Evolutionary conservation across 2,329 filamentous ascomycete genomes (phyloP).

Genomic region (Ophiostoma perfectum): DNA sequence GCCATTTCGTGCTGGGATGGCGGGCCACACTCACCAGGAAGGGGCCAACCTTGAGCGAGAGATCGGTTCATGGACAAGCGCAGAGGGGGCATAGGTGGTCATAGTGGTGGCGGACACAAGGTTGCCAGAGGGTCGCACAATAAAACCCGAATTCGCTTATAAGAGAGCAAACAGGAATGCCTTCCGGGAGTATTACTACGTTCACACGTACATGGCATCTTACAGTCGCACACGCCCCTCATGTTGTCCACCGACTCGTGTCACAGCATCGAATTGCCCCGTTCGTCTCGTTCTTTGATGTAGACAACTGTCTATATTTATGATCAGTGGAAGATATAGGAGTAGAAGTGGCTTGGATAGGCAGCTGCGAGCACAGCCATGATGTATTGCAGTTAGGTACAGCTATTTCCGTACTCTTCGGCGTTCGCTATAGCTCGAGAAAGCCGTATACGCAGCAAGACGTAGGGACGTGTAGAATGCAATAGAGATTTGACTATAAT

Average conservation of each 20-base stretch:
- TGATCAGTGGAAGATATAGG: not conserved
- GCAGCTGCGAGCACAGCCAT: no score
- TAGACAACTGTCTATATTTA: not conserved
- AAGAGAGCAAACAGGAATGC: constrained; percentile 13
- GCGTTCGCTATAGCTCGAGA: no score
- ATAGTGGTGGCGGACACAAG: not conserved
- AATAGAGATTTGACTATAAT: no score
- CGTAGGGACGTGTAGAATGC: no score
- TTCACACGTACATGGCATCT: not conserved
- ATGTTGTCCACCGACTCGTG: constrained; percentile 17
- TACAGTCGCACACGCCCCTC: constrained; percentile 14
- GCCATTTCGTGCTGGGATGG: not conserved
- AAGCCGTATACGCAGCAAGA: no score
- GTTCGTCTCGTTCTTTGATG: constrained; percentile 13
- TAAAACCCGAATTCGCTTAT: constrained; percentile 5
- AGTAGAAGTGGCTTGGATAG: not conserved
- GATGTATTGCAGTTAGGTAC: no score
- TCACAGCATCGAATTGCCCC: not conserved
- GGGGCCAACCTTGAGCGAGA: not conserved
- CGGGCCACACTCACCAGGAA: not conserved
- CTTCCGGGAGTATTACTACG: constrained; percentile 1
- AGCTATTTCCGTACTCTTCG: no score
- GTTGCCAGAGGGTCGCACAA: not conserved
- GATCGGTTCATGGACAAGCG: not conserved
- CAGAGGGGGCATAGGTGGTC: not conserved